Evolutionary conservation across 139 green algal species (phyloP), one percentile per base, ranked within the genome.

Genomic region (Eudorina sp.): DNA sequence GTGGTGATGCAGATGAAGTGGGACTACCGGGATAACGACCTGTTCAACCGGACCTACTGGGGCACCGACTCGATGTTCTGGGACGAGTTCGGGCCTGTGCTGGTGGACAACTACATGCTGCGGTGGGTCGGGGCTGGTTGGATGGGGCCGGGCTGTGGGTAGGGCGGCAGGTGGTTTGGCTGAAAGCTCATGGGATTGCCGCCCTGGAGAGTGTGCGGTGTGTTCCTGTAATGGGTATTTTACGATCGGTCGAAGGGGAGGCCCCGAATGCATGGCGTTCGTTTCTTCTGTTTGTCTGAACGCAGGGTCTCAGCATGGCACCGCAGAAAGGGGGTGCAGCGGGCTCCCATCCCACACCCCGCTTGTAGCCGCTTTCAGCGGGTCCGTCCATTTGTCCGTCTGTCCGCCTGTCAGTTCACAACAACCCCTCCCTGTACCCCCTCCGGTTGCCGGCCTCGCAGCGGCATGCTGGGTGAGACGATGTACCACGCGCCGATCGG

Each of bases 101-200:
- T 86, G 80, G 80, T 86, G 60, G 80, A 86, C 58, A 86, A 86
- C 80, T 86, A 86, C 41, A 86, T 86, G 80, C 80, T 86, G 80
- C 80, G 80, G 80, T 86, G 53, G 34, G 78, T 0, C 1, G 73
- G 14, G 45, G 2, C 8, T 21, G 25, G 21, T 11, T 55, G 23
- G 70, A 6, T 53, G 70, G 68, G 68, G 68, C 4, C n/a, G n/a
- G n/a, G n/a, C n/a, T n/a, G n/a, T n/a, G n/a, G n/a, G n/a, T n/a
- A n/a, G n/a, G n/a, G n/a, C n/a, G n/a, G n/a, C n/a, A n/a, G n/a
- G n/a, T n/a, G n/a, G n/a, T n/a, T n/a, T n/a, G n/a, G n/a, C n/a
- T n/a, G n/a, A n/a, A n/a, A n/a, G n/a, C n/a, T n/a, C n/a, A n/a
- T n/a, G n/a, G n/a, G n/a, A n/a, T n/a, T n/a, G n/a, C n/a, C n/a